These are phyloP conservation scores for Angomonas ambiguus DNA, from an alignment of 208 protist genomes.

Conservation along the genomic window DNA sequence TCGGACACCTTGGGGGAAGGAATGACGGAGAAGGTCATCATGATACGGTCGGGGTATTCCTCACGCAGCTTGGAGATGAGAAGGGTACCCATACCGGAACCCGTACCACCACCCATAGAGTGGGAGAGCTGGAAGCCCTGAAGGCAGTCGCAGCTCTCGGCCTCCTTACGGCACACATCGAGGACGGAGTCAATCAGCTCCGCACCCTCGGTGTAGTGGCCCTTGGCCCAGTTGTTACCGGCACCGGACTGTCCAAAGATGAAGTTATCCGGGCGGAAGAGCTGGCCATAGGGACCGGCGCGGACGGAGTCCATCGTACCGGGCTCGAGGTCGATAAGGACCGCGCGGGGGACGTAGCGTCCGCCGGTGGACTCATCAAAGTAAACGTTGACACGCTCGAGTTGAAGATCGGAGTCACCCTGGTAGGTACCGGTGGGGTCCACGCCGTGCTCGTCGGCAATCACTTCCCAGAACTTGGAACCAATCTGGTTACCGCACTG, in stretches of 20 bases:
- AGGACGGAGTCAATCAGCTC: slow-evolving; percentile 97
- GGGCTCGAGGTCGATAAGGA: slow-evolving; percentile 85
- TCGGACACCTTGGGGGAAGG: slow-evolving; percentile 98
- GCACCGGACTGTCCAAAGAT: slow-evolving; percentile 97
- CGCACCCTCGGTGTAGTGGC: slow-evolving; percentile 99
- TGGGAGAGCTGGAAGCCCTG: slow-evolving; percentile 99
- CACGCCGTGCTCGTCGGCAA: slow-evolving; percentile 75
- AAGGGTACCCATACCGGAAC: slow-evolving; percentile 96
- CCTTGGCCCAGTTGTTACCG: slow-evolving; percentile 99
- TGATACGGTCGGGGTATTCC: slow-evolving; percentile 99
- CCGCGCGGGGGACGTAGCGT: slow-evolving; percentile 75
- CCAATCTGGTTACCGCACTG: slow-evolving; percentile 82
- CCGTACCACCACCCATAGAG: slow-evolving; percentile 98
- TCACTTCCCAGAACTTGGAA: slow-evolving; percentile 84
- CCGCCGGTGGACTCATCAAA: slow-evolving; percentile 95
- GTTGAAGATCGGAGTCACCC: slow-evolving; percentile 87
- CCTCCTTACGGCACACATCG: slow-evolving; percentile 98
- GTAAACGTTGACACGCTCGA: slow-evolving; percentile 99
- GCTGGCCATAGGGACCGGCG: slow-evolving; percentile 90
- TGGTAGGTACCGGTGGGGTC: slow-evolving; percentile 94
- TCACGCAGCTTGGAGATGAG: slow-evolving; percentile 97
- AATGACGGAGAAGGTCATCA: slow-evolving; percentile 98
- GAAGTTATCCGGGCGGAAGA: slow-evolving; percentile 96
- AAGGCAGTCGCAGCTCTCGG: slow-evolving; percentile 96
- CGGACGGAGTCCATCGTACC: slow-evolving; percentile 98